A percentile compares a stretch with the other conserved stretches of the same genome.
phyloP scores from a whole-genome alignment of 2,329 filamentous ascomycete genomes.

The Akanthomyces lecanii region DNA sequence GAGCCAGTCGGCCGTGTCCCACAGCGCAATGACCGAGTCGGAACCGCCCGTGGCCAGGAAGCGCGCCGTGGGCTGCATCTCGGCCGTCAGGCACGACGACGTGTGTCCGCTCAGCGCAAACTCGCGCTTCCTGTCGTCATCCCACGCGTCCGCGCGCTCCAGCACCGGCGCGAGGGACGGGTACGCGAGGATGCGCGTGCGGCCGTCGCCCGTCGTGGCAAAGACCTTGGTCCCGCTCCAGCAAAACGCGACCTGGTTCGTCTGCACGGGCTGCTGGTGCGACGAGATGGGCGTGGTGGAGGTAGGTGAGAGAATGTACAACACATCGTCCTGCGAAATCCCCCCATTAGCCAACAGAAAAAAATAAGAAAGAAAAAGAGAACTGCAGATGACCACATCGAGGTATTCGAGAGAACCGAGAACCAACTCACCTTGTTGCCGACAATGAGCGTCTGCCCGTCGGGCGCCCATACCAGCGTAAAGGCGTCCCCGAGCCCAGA shows the following conservation, averaged over 20 bases:
- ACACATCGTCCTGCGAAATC: slow-evolving; percentile 49
- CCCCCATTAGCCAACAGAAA: not conserved
- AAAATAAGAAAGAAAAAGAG: not conserved
- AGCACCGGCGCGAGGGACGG: slow-evolving; percentile 57
- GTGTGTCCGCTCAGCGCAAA: slow-evolving; percentile 69
- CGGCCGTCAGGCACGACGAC: slow-evolving; percentile 63
- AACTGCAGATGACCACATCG: not conserved
- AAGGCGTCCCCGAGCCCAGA: slow-evolving; percentile 63
- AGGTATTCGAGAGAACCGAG: not conserved
- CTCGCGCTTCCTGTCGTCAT: slow-evolving; percentile 36
- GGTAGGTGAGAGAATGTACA: slow-evolving; percentile 60
- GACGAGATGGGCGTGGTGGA: slow-evolving; percentile 52
- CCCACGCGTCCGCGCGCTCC: slow-evolving; percentile 36
- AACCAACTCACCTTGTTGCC: slow-evolving; percentile 60
- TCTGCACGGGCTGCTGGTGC: slow-evolving; percentile 59
- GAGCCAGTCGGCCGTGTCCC: slow-evolving; percentile 75
- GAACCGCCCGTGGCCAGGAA: slow-evolving; percentile 72
- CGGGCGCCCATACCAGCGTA: slow-evolving; percentile 69
- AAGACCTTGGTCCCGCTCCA: slow-evolving; percentile 69
- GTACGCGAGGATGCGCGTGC: slow-evolving; percentile 65
- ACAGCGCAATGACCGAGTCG: slow-evolving; percentile 71
- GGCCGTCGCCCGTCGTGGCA: slow-evolving; percentile 66
- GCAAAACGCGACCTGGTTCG: slow-evolving; percentile 70
- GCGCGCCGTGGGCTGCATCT: slow-evolving; percentile 65
- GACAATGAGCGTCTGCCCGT: slow-evolving; percentile 65